Conservation (phyloP, 495 filamentous ascomycete species). For the Geoglossum glabrum region DNA sequence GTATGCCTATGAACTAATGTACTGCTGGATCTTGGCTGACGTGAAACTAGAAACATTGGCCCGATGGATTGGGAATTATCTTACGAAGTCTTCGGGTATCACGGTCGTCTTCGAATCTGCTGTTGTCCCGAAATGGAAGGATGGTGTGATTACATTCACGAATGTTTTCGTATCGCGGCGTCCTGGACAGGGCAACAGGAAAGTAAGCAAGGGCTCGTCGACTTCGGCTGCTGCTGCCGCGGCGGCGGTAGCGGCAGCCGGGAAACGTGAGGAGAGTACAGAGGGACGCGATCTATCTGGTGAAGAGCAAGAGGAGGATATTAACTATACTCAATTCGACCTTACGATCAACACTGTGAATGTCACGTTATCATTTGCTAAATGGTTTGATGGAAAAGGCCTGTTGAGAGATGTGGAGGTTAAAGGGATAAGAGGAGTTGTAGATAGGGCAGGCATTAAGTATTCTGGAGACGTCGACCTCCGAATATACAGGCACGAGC, state of each 20-base stretch:
- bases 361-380: constrained; percentile 88
- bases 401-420: constrained; percentile 82
- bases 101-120: constrained; percentile 95
- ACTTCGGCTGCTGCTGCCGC: constrained; percentile 66
- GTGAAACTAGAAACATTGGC: constrained; percentile 59
- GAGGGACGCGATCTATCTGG: constrained; percentile 17
- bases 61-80: constrained; percentile 81
- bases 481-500: constrained; percentile 67
- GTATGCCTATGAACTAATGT: constrained; percentile 21
- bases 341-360: constrained; percentile 87
- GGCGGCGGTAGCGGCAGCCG: constrained; percentile 42
- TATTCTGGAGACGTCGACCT: constrained; percentile 59
- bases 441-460: constrained; percentile 66
- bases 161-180: constrained; percentile 91
- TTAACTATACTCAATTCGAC: constrained; percentile 95
- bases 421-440: constrained; percentile 85
- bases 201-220: constrained; percentile 86
- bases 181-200: constrained; percentile 49
- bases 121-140: constrained; percentile 86
- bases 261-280: constrained; percentile 22
- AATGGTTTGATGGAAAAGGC: constrained; percentile 95
- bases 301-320: constrained; percentile 52
- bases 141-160: constrained; percentile 85
- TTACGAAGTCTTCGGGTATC: constrained; percentile 85
- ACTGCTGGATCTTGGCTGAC: constrained; percentile 8